Evolutionary conservation across 2,329 filamentous ascomycete species (phyloP).

Genomic region (Verticillium nubilum): DNA sequence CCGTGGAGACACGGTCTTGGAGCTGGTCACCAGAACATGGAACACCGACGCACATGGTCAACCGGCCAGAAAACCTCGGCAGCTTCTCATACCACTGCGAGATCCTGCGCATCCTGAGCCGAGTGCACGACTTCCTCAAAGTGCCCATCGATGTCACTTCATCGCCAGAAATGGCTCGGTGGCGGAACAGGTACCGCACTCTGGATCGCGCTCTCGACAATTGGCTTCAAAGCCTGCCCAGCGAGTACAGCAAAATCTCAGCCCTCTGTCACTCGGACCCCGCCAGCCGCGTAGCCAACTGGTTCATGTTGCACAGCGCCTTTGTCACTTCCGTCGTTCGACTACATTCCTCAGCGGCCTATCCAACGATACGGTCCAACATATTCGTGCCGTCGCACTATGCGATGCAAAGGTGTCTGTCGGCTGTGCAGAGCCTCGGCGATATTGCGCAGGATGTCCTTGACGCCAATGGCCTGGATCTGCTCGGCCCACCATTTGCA

Average conservation of each 20-base stretch:
- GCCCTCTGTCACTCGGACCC: slow-evolving; percentile 38
- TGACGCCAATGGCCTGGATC: slow-evolving; percentile 35
- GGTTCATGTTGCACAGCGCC: slow-evolving; percentile 40
- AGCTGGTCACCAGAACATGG: slow-evolving; percentile 16
- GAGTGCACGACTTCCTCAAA: slow-evolving; percentile 36
- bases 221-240: slow-evolving; percentile 36
- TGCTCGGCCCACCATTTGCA: slow-evolving; percentile 36
- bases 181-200: slow-evolving; percentile 33
- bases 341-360: slow-evolving; percentile 37
- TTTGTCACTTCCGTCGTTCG: slow-evolving; percentile 38
- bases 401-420: slow-evolving; percentile 38
- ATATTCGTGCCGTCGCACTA: slow-evolving; percentile 38
- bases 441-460: slow-evolving; percentile 38
- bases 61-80: slow-evolving; percentile 31
- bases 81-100: slow-evolving; percentile 41
- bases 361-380: slow-evolving; percentile 31
- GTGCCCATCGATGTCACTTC: slow-evolving; percentile 32
- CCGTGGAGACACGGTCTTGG: slow-evolving; percentile 33
- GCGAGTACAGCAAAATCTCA: slow-evolving; percentile 39
- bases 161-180: slow-evolving; percentile 29
- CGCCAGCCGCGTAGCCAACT: slow-evolving; percentile 38
- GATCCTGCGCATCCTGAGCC: slow-evolving; percentile 35
- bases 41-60: slow-evolving; percentile 17
- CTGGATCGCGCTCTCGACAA: slow-evolving; percentile 32
- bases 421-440: slow-evolving; percentile 35